Base-by-base conservation (phyloP, 805 yeast genomes). In the Kodamaea sagamina region DNA sequence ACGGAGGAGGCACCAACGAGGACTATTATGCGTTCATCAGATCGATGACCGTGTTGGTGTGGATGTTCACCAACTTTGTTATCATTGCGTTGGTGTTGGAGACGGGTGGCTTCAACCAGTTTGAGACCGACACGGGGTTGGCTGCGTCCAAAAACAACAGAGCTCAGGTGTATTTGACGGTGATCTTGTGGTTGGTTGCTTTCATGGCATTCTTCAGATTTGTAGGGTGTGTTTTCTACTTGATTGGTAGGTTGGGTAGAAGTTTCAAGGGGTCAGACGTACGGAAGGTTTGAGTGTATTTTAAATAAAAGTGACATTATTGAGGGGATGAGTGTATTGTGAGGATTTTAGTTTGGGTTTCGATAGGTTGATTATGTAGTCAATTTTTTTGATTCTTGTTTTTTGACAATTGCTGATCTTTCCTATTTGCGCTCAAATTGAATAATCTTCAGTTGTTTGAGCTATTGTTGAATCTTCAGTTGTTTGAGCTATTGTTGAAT, bases 181-280 rank as follows among this genome's bases (percentile, higher is more conserved):
- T 80, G 17, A 65, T 81, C 46, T 70, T 81, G 45, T 79, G 85
- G 84, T 59, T 77, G 31, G 84, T 79, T 32, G 84, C 85, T 1
- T 74, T 79, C 35, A 65, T 81, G 68, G 83, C 86, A 0, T 58
- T 75, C 7, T 72, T 81, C 62, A 58, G 85, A 32, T 71, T 81
- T 47, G 47, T 76, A 38, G 86, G 86, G 6, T 75, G 82, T 52
- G 47, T 68, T 8, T 42, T 67, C 15, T 81, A 79, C 58, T 68
- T 81, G 59, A 41, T 68, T 11, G 65, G 61, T 46, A 61, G 75
- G 48, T 55, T 65, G 32, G 47, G 54, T 15, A 47, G 54, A 27
- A 57, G 51, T 42, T 60, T 67, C 46, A 62, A 48, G 47, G 52
- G 50, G 10, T 32, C 45, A 11, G 31, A 27, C 6, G 6, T 6